Evolutionary conservation across 345 rosid genomes (phyloP), one percentile per base, ranked within the genome.

Genomic region (Turnera subulata): DNA sequence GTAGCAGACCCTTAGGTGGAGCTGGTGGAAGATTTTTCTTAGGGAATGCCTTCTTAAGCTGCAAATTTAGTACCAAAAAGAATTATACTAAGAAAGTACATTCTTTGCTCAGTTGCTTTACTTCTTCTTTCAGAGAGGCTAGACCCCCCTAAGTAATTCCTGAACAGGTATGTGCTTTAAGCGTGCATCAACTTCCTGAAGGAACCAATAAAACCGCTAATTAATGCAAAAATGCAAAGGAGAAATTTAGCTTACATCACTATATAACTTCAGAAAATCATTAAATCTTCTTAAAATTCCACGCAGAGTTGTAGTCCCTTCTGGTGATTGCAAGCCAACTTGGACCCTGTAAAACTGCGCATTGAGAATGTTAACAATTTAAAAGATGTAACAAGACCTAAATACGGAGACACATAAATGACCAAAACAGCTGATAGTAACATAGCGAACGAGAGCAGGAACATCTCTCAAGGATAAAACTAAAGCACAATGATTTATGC

Each of bases 301-400:
- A 54, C 78, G 83, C 33, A 72, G 76, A 21, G 80, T 73, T 29
- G 96, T 89, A 59, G 80, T 61, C 56, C 97, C 99, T 67, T 85
- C 95, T 22, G 92, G 96, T 20, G 99, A 87, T 70, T 93, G 97
- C 43, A 93, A 2, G 59, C 97, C 88, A 59, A 89, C 71, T 82
- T 93, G 96, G 68, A 89, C 88, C 96, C 99, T 89, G 86, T 93
- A 93, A 85, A 89, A 93, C 99, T 93, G 99, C 58, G 77, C 76
- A 71, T 70, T 71, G 70, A 66, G 72, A 75, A 74, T 64, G 84
- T 86, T 80, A 83, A 68, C 37, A 56, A 32, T 63, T 42, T 13
- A 51, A 42, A 53, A 16, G 18, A 20, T 15, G 57, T 24, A 26
- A 9, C 40, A 50, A 15, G 6, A 38, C 20, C 29, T 13, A 18